phyloP scores from a whole-genome alignment of 1,284 basidiomycete genomes.

The Neonothopanus nambi region DNA sequence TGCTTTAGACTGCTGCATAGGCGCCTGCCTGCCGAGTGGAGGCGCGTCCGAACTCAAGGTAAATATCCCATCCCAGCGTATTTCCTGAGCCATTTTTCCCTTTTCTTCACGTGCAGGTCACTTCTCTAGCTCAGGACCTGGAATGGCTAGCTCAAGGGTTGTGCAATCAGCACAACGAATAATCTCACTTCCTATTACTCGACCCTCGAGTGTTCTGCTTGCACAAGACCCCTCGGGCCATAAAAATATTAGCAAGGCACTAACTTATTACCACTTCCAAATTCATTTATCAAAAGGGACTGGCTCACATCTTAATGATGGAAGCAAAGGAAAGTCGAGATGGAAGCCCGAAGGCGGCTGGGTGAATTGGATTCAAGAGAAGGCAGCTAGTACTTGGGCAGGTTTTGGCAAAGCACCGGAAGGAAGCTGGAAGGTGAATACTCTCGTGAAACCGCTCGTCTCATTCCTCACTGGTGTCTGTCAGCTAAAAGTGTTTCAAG shows the following conservation, averaged over 20 bases:
- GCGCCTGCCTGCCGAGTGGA: too few relatives aligned
- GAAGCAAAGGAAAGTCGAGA: constrained; percentile 13
- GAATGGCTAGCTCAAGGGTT: constrained; percentile 8
- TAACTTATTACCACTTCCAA: constrained; percentile 48
- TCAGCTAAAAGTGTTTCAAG: constrained; percentile 58
- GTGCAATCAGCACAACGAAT: constrained; percentile 33
- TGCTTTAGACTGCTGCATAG: neutral
- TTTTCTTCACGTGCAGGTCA: neutral
- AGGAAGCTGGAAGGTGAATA: constrained; percentile 65
- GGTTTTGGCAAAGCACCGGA: constrained; percentile 62
- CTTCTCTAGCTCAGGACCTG: neutral
- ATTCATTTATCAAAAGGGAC: constrained; percentile 20
- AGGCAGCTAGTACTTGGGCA: constrained; percentile 59
- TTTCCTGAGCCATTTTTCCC: too few relatives aligned
- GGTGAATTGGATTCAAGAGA: constrained; percentile 46
- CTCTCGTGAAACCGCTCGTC: neutral
- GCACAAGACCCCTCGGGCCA: neutral
- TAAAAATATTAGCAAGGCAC: neutral
- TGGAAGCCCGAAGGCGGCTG: constrained; percentile 40
- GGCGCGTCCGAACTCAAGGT: too few relatives aligned
- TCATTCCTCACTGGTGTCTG: neutral
- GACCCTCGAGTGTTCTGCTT: constrained; percentile 16
- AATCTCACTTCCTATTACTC: constrained; percentile 39
- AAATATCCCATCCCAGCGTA: too few relatives aligned
- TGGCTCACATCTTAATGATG: constrained; percentile 13